Percentiles rank a stretch among this genome's conserved stretches.
Evolutionary conservation across 2,329 filamentous ascomycete genomes (phyloP).

Genomic region (Fusarium anthophilum): DNA sequence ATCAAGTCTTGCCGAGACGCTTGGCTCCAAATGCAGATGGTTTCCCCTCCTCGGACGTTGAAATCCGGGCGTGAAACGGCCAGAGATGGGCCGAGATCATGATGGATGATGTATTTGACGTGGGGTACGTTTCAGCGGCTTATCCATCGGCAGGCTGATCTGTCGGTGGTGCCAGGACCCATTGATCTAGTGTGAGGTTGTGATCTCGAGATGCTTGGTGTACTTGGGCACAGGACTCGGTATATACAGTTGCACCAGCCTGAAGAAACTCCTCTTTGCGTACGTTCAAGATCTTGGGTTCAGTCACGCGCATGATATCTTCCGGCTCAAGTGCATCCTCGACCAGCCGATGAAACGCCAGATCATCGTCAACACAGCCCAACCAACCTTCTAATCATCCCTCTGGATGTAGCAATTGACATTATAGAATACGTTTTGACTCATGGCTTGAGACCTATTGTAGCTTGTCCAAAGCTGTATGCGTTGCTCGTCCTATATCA

Average conservation of each 20-base stretch:
- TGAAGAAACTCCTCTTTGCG: neutral
- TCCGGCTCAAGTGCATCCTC: too few species aligned
- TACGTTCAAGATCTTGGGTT: neutral
- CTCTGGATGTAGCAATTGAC: neutral
- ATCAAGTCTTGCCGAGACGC: conserved; percentile 22
- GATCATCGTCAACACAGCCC: too few species aligned
- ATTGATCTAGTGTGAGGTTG: neutral
- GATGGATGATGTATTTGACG: conserved; percentile 19
- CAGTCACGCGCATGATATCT: too few species aligned
- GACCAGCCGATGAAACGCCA: neutral
- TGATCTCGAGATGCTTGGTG: neutral
- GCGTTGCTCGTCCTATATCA: too few species aligned
- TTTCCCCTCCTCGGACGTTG: conserved; percentile 27
- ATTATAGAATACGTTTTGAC: accelerated
- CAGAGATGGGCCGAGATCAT: conserved; percentile 24
- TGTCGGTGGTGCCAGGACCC: neutral
- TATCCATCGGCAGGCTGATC: neutral
- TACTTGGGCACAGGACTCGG: neutral
- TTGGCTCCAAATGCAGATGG: conserved; percentile 8
- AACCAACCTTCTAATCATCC: neutral
- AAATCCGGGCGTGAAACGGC: conserved; percentile 23
- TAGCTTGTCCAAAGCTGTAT: neutral
- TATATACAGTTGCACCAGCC: neutral
- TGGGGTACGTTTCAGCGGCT: neutral
- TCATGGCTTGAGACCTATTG: neutral